phyloP scores from a whole-genome alignment of 257 asterid genomes.

The Petrea volubilis region DNA sequence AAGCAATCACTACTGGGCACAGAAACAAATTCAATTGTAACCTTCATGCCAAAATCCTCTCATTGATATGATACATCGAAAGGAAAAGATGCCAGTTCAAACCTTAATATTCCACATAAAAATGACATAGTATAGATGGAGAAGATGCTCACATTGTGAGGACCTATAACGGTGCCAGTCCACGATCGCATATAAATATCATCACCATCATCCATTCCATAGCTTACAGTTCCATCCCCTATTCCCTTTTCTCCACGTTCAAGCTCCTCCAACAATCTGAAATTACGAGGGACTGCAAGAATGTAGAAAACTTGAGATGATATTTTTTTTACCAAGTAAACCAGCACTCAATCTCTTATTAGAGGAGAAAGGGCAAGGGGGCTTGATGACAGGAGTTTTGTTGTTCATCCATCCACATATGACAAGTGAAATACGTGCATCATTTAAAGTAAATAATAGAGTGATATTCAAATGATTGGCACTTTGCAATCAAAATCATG shows the following conservation, averaged over 20 bases:
- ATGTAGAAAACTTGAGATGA: constrained; percentile 22
- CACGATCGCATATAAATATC: constrained; percentile 60
- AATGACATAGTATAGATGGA: neutral
- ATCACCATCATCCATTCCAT: constrained; percentile 64
- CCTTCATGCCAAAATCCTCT: neutral
- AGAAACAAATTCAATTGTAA: neutral
- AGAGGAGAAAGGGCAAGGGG: neutral
- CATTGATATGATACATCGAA: neutral
- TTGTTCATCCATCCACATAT: neutral
- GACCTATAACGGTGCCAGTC: constrained; percentile 83
- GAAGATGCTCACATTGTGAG: constrained; percentile 60
- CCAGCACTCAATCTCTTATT: neutral
- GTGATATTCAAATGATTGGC: neutral
- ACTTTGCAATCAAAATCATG: neutral
- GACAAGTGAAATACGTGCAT: neutral
- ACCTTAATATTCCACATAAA: neutral
- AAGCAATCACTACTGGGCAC: neutral
- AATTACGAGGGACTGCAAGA: constrained; percentile 58
- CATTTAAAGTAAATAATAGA: neutral
- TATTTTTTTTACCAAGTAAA: neutral
- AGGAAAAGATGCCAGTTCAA: neutral
- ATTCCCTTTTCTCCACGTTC: constrained; percentile 66
- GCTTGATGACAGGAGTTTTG: neutral
- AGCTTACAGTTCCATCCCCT: constrained; percentile 64
- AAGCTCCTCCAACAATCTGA: constrained; percentile 59